phyloP scores from a whole-genome alignment of 1,284 basidiomycete species.

The Boletus smithii region DNA sequence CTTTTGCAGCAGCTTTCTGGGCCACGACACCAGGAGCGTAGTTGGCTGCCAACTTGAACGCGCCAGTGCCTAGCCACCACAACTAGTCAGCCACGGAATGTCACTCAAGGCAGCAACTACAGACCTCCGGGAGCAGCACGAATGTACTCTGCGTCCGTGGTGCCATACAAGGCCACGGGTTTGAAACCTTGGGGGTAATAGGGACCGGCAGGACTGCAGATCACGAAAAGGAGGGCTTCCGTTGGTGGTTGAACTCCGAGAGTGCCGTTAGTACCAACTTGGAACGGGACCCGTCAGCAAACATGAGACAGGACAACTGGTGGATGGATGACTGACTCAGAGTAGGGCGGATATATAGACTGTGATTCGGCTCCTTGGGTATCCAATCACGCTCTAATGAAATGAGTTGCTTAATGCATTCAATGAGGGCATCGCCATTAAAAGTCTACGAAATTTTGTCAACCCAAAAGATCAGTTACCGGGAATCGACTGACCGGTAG shows the following conservation, averaged over 20 bases:
- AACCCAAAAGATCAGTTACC: neutral
- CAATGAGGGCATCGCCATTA: slow-evolving; percentile 73
- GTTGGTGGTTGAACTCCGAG: slow-evolving; percentile 87
- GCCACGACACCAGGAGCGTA: slow-evolving; percentile 89
- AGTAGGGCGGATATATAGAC: slow-evolving; percentile 85
- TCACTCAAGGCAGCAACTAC: slow-evolving; percentile 15
- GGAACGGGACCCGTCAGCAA: slow-evolving; percentile 1
- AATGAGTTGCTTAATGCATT: slow-evolving; percentile 89
- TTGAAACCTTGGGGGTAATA: slow-evolving; percentile 97
- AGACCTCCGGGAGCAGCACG: slow-evolving; percentile 88
- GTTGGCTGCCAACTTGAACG: slow-evolving; percentile 90
- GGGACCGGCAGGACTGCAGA: slow-evolving; percentile 90
- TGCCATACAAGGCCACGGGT: slow-evolving; percentile 89
- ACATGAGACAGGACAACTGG: neutral
- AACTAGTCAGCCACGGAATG: slow-evolving; percentile 10
- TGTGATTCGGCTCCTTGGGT: slow-evolving; percentile 85
- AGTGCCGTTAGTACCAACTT: slow-evolving; percentile 88
- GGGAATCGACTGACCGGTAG: slow-evolving; percentile 57
- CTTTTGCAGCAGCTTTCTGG: slow-evolving; percentile 78
- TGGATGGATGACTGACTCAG: slow-evolving; percentile 55
- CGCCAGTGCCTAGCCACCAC: slow-evolving; percentile 65
- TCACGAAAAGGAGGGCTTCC: slow-evolving; percentile 92
- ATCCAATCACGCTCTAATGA: slow-evolving; percentile 91
- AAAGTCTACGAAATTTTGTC: slow-evolving; percentile 56
- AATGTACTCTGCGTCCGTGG: slow-evolving; percentile 72